Conservation (phyloP, 495 filamentous ascomycete genomes). For the Hyaloscypha variabilis region DNA sequence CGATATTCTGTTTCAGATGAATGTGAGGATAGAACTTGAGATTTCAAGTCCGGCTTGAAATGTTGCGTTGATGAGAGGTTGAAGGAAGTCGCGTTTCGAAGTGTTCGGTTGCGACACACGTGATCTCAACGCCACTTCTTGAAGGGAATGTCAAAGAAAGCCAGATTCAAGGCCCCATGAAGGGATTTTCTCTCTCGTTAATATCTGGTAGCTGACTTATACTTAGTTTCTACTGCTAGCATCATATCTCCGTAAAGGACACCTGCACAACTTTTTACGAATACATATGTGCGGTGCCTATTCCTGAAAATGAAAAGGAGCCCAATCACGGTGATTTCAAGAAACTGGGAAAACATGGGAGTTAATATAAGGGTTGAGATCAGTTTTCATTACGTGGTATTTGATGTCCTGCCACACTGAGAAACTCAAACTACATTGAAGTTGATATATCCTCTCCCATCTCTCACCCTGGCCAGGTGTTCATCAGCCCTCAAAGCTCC, state of each 20-base stretch:
- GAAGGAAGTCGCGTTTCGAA: neutral
- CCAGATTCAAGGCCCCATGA: neutral
- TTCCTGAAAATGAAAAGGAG: no score
- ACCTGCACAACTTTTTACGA: no score
- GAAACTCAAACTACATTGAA: neutral
- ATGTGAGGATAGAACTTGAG: neutral
- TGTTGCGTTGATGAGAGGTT: neutral
- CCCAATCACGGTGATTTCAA: no score
- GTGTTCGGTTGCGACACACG: neutral
- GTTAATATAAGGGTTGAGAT: neutral
- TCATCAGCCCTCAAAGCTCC: slow-evolving; percentile 4
- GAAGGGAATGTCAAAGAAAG: slow-evolving; percentile 1
- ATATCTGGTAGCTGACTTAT: neutral
- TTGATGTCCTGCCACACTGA: neutral
- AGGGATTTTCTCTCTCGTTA: neutral
- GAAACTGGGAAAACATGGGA: no score
- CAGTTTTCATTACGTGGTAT: neutral
- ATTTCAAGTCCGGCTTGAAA: neutral
- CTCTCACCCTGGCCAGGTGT: slow-evolving; percentile 3
- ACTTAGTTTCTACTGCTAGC: no score
- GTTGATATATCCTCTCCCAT: slow-evolving; percentile 1
- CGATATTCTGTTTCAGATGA: no score
- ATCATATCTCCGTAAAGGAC: no score
- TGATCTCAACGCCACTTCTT: neutral
- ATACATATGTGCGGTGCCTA: no score